Conservation (phyloP, 2,329 filamentous ascomycete species). For the Claviceps cyperi region DNA sequence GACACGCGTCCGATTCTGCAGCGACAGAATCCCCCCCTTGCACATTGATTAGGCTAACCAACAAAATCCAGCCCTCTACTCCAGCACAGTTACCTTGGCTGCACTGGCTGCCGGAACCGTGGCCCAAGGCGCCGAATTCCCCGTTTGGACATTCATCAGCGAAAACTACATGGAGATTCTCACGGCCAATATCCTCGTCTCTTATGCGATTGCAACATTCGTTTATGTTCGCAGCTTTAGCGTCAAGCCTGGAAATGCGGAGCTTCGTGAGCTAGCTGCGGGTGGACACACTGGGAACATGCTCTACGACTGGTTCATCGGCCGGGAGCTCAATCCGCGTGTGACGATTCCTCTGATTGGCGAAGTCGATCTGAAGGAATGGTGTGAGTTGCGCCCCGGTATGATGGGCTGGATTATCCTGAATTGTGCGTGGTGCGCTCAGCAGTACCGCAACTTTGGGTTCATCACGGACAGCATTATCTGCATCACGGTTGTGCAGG, state of each 20-base stretch:
- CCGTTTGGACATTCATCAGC: constrained; percentile 84
- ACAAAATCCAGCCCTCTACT: constrained; percentile 47
- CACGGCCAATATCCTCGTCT: constrained; percentile 67
- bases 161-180: constrained; percentile 81
- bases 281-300: constrained; percentile 74
- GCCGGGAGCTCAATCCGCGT: constrained; percentile 85
- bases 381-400: constrained; percentile 80
- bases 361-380: constrained; percentile 80
- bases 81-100: constrained; percentile 59
- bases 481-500: constrained; percentile 63
- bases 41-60: constrained; percentile 5
- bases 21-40: not conserved
- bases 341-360: constrained; percentile 65
- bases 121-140: constrained; percentile 64
- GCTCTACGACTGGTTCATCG: constrained; percentile 94
- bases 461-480: constrained; percentile 76
- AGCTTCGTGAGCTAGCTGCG: constrained; percentile 62
- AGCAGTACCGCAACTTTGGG: constrained; percentile 76
- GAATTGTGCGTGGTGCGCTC: constrained; percentile 70
- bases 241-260: constrained; percentile 59
- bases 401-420: constrained; percentile 80
- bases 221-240: constrained; percentile 74
- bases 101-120: constrained; percentile 60
- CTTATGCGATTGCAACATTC: constrained; percentile 57
- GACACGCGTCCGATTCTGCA: not conserved